A percentile compares a stretch with the other conserved stretches of the same genome.
phyloP scores from a whole-genome alignment of 2,329 filamentous ascomycete genomes.

The Sporothrix schenckii region DNA sequence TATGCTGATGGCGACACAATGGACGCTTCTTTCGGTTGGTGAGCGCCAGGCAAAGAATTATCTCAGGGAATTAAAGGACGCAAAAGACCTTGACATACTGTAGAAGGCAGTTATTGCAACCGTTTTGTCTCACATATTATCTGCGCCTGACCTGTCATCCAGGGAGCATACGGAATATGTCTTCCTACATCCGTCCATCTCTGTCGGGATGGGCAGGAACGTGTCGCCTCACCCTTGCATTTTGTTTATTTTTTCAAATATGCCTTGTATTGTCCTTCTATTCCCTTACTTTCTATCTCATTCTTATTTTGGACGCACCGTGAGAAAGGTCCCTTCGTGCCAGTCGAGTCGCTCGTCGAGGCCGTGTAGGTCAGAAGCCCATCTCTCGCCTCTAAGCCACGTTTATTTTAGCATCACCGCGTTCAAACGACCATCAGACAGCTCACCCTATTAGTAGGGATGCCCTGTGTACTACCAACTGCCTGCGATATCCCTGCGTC shows the following conservation, averaged over 20 bases:
- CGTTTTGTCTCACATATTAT: not conserved
- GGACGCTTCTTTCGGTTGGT: not conserved
- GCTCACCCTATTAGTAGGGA: no score
- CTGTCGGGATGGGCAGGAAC: not conserved
- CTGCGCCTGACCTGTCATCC: not conserved
- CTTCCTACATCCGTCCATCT: not conserved
- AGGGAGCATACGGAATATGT: no score
- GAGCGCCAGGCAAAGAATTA: no score
- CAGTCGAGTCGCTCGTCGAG: not conserved
- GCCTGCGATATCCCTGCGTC: no score
- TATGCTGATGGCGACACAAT: no score
- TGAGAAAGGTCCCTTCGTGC: no score
- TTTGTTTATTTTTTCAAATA: not conserved
- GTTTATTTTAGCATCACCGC: constrained; percentile 1
- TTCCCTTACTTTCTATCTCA: no score
- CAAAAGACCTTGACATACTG: no score
- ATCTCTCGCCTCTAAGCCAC: not conserved
- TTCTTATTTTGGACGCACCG: no score
- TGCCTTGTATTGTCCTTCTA: not conserved
- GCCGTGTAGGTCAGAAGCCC: constrained; percentile 1
- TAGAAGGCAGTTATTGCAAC: not conserved
- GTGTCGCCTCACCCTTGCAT: not conserved
- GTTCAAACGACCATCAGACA: no score
- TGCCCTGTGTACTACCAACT: no score
- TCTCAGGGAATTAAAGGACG: no score